Conservation (phyloP, 2,329 filamentous ascomycete species). For the Chaetomium strumarium region DNA sequence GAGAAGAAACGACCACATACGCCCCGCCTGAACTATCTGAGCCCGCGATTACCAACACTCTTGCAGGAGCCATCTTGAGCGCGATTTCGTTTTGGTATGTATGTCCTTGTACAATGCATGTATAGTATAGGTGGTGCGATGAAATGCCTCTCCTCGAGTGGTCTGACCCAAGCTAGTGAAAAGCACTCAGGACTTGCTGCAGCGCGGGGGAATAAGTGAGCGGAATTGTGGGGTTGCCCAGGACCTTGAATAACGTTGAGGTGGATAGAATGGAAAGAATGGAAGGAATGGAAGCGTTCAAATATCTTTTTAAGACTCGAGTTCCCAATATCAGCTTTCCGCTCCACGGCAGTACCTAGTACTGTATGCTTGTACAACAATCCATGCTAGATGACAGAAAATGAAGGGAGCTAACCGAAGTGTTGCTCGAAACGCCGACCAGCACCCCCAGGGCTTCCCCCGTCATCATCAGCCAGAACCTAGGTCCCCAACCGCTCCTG, state of each 20-base stretch:
- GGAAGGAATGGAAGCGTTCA: too few relatives aligned
- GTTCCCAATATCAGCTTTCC: too few relatives aligned
- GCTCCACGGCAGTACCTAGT: background rate
- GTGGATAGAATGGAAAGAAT: too few relatives aligned
- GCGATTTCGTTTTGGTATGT: background rate
- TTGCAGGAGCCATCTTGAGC: constrained; percentile 21
- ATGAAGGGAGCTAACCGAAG: background rate
- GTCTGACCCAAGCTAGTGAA: background rate
- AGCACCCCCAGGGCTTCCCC: background rate
- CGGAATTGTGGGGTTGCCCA: background rate
- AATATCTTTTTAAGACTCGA: too few relatives aligned
- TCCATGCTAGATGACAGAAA: background rate
- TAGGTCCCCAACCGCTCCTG: background rate
- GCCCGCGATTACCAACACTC: constrained; percentile 77
- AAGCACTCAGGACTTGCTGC: background rate
- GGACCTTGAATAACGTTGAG: too few relatives aligned
- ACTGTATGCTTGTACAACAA: background rate
- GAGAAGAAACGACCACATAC: constrained; percentile 44
- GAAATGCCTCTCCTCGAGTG: background rate
- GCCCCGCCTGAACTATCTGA: constrained; percentile 90
- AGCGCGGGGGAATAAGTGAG: background rate
- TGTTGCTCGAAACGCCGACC: constrained; percentile 2
- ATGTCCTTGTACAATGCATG: background rate
- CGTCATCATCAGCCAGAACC: constrained; percentile 4
- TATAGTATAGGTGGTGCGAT: too few relatives aligned